phyloP scores from a whole-genome alignment of 2,329 filamentous ascomycete genomes.

The Claviceps digitariae region DNA sequence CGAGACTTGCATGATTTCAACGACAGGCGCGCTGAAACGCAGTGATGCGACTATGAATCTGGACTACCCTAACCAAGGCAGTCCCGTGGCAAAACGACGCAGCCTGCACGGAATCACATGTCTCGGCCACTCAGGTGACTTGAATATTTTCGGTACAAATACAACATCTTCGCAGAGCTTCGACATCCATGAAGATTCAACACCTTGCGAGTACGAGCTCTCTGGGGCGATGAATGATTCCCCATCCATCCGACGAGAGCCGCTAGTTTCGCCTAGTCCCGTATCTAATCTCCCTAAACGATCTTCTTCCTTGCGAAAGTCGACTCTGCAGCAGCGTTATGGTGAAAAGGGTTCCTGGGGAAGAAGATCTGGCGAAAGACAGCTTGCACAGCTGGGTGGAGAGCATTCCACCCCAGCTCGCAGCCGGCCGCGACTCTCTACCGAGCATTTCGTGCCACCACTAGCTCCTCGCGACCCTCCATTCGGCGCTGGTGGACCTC shows the following conservation, averaged over 20 bases:
- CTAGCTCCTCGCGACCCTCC: constrained; percentile 47
- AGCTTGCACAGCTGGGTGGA: constrained; percentile 33
- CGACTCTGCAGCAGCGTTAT: constrained; percentile 75
- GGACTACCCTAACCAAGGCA: constrained; percentile 64
- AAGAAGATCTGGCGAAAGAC: constrained; percentile 42
- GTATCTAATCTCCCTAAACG: constrained; percentile 47
- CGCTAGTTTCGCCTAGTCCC: constrained; percentile 30
- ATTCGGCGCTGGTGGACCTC: constrained; percentile 41
- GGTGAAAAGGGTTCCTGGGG: constrained; percentile 54
- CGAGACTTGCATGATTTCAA: constrained; percentile 18
- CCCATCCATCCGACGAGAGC: constrained; percentile 20
- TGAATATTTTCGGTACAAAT: constrained; percentile 63
- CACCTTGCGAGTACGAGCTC: constrained; percentile 39
- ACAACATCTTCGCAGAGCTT: constrained; percentile 29
- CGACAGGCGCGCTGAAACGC: constrained; percentile 75
- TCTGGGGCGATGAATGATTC: constrained; percentile 18
- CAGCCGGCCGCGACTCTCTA: constrained; percentile 58
- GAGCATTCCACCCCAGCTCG: constrained; percentile 47
- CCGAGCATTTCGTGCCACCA: constrained; percentile 64
- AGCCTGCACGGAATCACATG: constrained; percentile 68
- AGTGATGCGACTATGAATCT: constrained; percentile 83
- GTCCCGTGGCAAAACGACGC: constrained; percentile 79
- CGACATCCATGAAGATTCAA: constrained; percentile 37
- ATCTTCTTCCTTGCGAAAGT: constrained; percentile 68
- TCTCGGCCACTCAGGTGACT: constrained; percentile 40